Evolutionary conservation across 2,329 filamentous ascomycete genomes (phyloP).

Genomic region (Aspergillus phoenicis): DNA sequence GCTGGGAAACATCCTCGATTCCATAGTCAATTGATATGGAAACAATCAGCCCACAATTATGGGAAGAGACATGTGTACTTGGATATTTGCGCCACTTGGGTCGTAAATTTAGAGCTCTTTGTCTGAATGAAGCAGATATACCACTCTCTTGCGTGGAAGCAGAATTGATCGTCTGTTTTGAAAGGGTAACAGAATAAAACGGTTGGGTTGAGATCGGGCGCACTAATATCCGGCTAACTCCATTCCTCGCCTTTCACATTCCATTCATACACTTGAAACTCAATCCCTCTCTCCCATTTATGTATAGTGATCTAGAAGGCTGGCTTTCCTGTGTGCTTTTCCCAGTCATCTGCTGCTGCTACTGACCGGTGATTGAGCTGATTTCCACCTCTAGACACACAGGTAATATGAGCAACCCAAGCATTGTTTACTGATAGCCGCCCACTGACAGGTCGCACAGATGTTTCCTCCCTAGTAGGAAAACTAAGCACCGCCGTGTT

Average conservation of each 20-base stretch:
- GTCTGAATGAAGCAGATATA: neutral
- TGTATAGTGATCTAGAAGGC: neutral
- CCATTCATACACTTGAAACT: neutral
- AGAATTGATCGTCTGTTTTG: neutral
- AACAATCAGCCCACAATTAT: neutral
- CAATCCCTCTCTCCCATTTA: neutral
- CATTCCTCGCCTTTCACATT: neutral
- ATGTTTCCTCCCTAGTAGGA: neutral
- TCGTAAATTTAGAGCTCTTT: neutral
- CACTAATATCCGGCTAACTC: conserved; percentile 7
- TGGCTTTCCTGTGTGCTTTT: neutral
- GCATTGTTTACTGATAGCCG: too few relatives aligned
- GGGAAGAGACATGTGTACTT: neutral
- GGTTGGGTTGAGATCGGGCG: neutral
- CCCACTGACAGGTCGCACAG: neutral
- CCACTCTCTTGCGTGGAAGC: neutral
- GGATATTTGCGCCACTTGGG: neutral
- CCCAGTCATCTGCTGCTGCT: neutral
- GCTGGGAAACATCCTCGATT: neutral
- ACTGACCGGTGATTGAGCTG: neutral
- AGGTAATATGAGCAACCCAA: neutral
- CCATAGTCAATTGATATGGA: neutral
- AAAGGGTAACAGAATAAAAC: neutral
- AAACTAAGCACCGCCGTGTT: neutral
- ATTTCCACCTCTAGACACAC: neutral